These are phyloP conservation scores for Fusarium tupiense DNA, from an alignment of 2,329 filamentous ascomycete genomes.

Conservation along the genomic window DNA sequence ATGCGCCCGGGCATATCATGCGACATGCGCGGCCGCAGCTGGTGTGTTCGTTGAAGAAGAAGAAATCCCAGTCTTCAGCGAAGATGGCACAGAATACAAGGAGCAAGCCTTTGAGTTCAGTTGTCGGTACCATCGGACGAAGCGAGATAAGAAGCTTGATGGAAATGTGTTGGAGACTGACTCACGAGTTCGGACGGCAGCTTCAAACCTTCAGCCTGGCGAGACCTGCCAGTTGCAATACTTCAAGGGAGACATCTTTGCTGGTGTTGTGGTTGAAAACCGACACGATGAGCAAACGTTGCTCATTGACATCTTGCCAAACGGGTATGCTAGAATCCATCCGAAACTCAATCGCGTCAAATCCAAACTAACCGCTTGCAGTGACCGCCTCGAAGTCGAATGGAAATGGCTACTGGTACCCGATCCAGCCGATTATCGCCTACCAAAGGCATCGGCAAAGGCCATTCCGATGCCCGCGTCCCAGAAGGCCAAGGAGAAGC, in stretches of 20 bases:
- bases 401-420: constrained; percentile 86
- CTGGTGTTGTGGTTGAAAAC: constrained; percentile 88
- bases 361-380: constrained; percentile 56
- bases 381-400: constrained; percentile 80
- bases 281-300: constrained; percentile 77
- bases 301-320: constrained; percentile 84
- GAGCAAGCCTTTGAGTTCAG: constrained; percentile 92
- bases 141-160: constrained; percentile 80
- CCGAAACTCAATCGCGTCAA: not conserved
- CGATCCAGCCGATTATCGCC: constrained; percentile 73
- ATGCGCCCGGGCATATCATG: constrained; percentile 92
- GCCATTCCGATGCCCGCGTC: constrained; percentile 76
- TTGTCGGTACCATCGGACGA: constrained; percentile 92
- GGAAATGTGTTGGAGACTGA: constrained; percentile 76
- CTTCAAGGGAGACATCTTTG: constrained; percentile 86
- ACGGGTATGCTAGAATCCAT: constrained; percentile 68
- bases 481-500: constrained; percentile 69
- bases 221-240: constrained; percentile 90
- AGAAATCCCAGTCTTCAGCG: constrained; percentile 84
- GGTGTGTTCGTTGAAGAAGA: constrained; percentile 92
- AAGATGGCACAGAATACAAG: constrained; percentile 92
- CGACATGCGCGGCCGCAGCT: constrained; percentile 90
- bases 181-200: constrained; percentile 73
- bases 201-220: constrained; percentile 73
- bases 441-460: constrained; percentile 78